Base-by-base conservation (phyloP, 2,329 filamentous ascomycete species). In the Acrocalymma vagum region DNA sequence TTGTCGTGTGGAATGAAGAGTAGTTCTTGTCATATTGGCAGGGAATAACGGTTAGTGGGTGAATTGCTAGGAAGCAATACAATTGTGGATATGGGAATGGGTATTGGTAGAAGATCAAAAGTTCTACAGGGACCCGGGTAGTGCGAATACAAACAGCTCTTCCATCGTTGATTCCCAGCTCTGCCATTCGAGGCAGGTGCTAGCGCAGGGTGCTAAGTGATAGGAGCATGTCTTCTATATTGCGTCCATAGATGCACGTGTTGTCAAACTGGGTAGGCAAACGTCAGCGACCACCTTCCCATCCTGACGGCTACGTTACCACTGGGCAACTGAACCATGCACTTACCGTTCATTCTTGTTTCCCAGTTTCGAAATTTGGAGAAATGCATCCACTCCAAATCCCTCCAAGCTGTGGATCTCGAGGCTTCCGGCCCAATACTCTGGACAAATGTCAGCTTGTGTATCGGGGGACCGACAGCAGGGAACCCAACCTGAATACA, bases 391-490 rank as follows among this genome's bases (percentile, higher is more conserved):
- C 6, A 95, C 90, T 10, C 94, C 94, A 66, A 96, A 97, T 1
- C 94, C 95, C 65, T 96, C 93, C 6, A 99, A 75, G 62, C 88
- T 96, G 67, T 97, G 93, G 43, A 97, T 71, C 60, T 96, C 88
- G 7, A 99, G 75, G 58, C 83, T 94, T 16, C 94, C 94, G 3
- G 94, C 94, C 94, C 94, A 99, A 70, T 97, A 97, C 71, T 97
- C 93, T 18, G 26, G 6, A 11, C 2, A 9, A 9, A 27, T n/a
- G 25, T 50, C 22, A 47, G 35, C 15, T 14, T 13, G 3, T 3
- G 28, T 42, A 28, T 22, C 8, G 3, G n/a, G 11, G 6, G 5
- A 32, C 11, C 3, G 21, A 15, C 27, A 34, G 38, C 17, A n/a
- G 6, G 1, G 23, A 27, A 3, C 21, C 35, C 8, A 30, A 64